Percentiles rank a stretch among this genome's conserved stretches.
phyloP scores from a whole-genome alignment of 2,329 filamentous ascomycete genomes.

The Phaeoacremonium minimum region DNA sequence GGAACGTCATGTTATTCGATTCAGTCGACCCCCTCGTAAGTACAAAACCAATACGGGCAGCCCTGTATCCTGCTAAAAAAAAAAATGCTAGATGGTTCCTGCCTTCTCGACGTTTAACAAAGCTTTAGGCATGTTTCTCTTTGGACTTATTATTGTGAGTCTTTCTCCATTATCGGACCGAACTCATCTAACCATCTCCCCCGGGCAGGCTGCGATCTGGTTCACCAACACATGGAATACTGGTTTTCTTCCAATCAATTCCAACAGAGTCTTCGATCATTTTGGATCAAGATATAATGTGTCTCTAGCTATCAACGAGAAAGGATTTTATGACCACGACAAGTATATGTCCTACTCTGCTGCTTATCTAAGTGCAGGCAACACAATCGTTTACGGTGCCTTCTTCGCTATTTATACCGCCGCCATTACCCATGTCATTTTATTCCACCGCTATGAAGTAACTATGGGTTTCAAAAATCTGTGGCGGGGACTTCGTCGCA shows the following conservation, averaged over 20 bases:
- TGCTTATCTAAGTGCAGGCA: slow-evolving; percentile 45
- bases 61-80: too few species aligned
- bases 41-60: too few species aligned
- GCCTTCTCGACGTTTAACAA: slow-evolving; percentile 60
- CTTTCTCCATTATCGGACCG: too few species aligned
- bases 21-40: slow-evolving; percentile 23
- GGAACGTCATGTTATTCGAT: slow-evolving; percentile 22
- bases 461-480: slow-evolving; percentile 42
- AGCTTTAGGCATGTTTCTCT: slow-evolving; percentile 51
- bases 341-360: slow-evolving; percentile 48
- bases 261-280: slow-evolving; percentile 32
- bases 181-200: too few species aligned
- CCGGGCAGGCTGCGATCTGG: too few species aligned
- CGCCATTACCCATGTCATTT: slow-evolving; percentile 41
- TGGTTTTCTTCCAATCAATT: slow-evolving; percentile 34
- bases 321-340: slow-evolving; percentile 36
- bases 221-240: slow-evolving; percentile 39
- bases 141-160: slow-evolving; percentile 48
- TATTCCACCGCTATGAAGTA: slow-evolving; percentile 51
- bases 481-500: slow-evolving; percentile 37
- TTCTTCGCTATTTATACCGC: slow-evolving; percentile 53
- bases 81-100: too few species aligned
- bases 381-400: slow-evolving; percentile 47
- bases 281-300: slow-evolving; percentile 32
- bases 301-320: slow-evolving; percentile 31